Percentiles rank a stretch among this genome's conserved stretches.
Conservation (phyloP, 805 yeast genomes). For the Pichia thaimueangensis region DNA sequence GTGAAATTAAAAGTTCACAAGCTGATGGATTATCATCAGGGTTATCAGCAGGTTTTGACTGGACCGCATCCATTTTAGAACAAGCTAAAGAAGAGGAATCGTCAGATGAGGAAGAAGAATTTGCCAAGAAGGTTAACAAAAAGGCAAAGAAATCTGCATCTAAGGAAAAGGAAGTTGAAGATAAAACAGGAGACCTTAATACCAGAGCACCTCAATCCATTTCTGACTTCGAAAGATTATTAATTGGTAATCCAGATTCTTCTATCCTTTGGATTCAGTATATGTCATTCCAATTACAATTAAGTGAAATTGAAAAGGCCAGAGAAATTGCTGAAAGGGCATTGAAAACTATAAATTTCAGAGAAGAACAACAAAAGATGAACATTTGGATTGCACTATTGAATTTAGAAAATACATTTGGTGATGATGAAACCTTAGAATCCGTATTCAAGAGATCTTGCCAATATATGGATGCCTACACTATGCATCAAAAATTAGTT, state of each 20-base stretch:
- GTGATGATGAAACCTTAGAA: constrained; percentile 74
- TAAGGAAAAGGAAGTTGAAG: constrained; percentile 46
- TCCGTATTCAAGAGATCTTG: constrained; percentile 77
- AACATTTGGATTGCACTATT: constrained; percentile 95
- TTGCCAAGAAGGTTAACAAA: constrained; percentile 33
- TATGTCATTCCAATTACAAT: constrained; percentile 95
- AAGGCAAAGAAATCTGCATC: constrained; percentile 41
- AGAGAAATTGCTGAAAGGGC: constrained; percentile 92
- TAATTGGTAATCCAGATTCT: constrained; percentile 89
- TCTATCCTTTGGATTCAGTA: constrained; percentile 96
- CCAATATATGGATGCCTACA: constrained; percentile 84
- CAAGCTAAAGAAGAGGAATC: constrained; percentile 59
- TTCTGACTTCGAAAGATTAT: constrained; percentile 83
- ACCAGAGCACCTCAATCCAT: constrained; percentile 88
- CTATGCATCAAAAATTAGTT: constrained; percentile 74
- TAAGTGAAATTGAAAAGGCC: constrained; percentile 91
- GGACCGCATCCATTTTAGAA: constrained; percentile 88
- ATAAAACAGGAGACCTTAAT: constrained; percentile 76
- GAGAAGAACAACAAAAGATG: constrained; percentile 89
- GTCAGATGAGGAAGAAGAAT: constrained; percentile 43
- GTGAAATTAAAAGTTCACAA: constrained; percentile 18
- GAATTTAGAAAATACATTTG: constrained; percentile 91
- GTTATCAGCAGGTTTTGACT: constrained; percentile 84
- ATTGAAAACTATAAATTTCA: constrained; percentile 76
- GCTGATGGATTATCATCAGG: constrained; percentile 39